phyloP scores from a whole-genome alignment of 495 filamentous ascomycete genomes.

The Aspergillus campestris region DNA sequence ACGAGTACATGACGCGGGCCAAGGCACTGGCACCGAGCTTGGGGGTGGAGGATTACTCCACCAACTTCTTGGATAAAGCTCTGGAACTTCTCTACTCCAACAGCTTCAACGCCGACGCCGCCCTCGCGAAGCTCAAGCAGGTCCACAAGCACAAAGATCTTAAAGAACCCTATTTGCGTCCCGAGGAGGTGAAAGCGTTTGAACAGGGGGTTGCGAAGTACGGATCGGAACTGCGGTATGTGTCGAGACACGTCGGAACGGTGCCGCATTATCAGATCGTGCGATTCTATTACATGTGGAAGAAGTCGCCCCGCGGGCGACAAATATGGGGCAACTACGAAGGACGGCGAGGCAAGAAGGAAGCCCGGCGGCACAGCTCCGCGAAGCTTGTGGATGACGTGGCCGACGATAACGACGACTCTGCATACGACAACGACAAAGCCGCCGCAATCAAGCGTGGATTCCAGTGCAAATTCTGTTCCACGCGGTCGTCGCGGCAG shows the following conservation, averaged over 20 bases:
- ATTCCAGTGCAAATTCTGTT: slow-evolving; percentile 95
- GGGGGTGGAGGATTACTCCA: slow-evolving; percentile 59
- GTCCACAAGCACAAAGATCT: slow-evolving; percentile 65
- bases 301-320: slow-evolving; percentile 79
- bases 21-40: slow-evolving; percentile 52
- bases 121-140: slow-evolving; percentile 62
- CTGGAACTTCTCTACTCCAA: slow-evolving; percentile 63
- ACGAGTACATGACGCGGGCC: slow-evolving; percentile 66
- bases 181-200: slow-evolving; percentile 77
- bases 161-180: slow-evolving; percentile 72
- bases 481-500: slow-evolving; percentile 66
- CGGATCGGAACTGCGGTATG: slow-evolving; percentile 78
- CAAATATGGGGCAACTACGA: slow-evolving; percentile 86
- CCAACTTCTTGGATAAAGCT: slow-evolving; percentile 85
- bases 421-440: slow-evolving; percentile 90
- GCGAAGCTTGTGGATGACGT: slow-evolving; percentile 83
- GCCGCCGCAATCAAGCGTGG: slow-evolving; percentile 65
- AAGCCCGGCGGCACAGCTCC: slow-evolving; percentile 52
- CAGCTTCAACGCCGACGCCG: slow-evolving; percentile 59
- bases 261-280: slow-evolving; percentile 70
- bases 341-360: slow-evolving; percentile 80
- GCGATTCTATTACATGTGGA: slow-evolving; percentile 96
- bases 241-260: slow-evolving; percentile 73
- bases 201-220: slow-evolving; percentile 87
- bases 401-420: slow-evolving; percentile 89